Conservation (phyloP, 257 asterid genomes). For the Fraxinus excelsior region DNA sequence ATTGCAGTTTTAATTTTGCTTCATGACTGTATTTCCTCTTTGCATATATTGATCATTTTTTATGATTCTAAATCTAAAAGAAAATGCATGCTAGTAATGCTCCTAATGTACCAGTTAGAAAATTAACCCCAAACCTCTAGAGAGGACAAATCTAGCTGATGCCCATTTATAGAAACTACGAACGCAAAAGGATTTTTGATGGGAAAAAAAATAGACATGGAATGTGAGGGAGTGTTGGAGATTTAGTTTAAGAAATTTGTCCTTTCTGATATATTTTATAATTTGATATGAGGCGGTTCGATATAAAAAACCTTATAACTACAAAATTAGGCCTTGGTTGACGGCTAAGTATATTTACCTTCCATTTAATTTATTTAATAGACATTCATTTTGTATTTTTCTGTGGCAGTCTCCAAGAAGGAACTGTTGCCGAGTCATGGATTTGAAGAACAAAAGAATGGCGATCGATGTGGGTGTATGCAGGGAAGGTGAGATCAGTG, state of each 20-base stretch:
- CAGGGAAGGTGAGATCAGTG: conserved; percentile 66
- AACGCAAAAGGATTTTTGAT: too few species aligned
- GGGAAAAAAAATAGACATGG: background rate
- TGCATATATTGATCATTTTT: background rate
- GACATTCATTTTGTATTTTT: conserved; percentile 17
- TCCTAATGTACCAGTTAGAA: too few species aligned
- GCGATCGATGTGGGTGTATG: conserved; percentile 71
- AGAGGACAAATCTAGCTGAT: too few species aligned
- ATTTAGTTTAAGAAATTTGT: background rate
- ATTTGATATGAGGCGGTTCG: background rate
- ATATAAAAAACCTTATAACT: conserved; percentile 12
- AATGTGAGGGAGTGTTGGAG: background rate
- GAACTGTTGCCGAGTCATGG: conserved; percentile 71
- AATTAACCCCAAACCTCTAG: too few species aligned
- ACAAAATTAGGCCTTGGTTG: background rate
- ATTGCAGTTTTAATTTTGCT: background rate
- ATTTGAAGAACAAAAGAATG: conserved; percentile 47
- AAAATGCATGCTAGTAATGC: background rate
- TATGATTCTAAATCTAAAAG: background rate
- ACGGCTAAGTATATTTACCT: background rate
- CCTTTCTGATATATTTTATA: too few species aligned
- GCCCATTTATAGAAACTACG: too few species aligned
- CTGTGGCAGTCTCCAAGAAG: conserved; percentile 75
- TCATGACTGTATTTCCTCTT: background rate
- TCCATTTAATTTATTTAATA: background rate